Base-by-base conservation (phyloP, 2,329 filamentous ascomycete species). In the Zymoseptoria tritici region DNA sequence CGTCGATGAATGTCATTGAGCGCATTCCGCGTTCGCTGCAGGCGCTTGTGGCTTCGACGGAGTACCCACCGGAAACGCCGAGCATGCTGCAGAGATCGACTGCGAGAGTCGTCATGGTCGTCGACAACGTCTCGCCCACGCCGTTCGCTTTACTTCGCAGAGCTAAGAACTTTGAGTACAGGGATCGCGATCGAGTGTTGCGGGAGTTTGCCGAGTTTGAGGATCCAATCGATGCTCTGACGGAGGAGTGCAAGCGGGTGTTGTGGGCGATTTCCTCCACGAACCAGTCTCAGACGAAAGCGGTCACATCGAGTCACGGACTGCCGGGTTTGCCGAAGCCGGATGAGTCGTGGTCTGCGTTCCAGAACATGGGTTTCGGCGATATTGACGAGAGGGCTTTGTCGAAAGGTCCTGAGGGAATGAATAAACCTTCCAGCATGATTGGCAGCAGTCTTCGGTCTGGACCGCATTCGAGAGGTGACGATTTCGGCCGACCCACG, bases 311-410 rank as follows among this genome's bases (percentile, higher is more conserved):
- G 58, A 31, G 69, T 56, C 64, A 73, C 66, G 52, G 71, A 50
- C 21, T 49, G 16, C 22, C 55, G 66, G 60, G 83, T 85, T 59
- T 89, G 87, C 1, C 64, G 20, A 62, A 68, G 61, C 61, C 68
- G 29, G 92, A 97, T 73, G 90, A 92, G 20, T 95, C 92, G 0
- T 99, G 94, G 94, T 97, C 94, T 16, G 85, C 91, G 55, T 99
- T 99, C 64, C 91, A 97, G 73, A 94, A 97, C 70, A 85, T 97
- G 67, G 94, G 94, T 0, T 99, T 97, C 71, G 85, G 88, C 3
- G 90, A 89, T 1, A 80, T 86, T 1, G 86, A 88, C 1, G 66
- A 70, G 57, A 60, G 60, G 22, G 62, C 65, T 9, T 56, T 64
- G 29, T 57, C 60, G 16, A 63, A 64, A 58, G 54, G 62, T 16